A percentile compares a stretch with the other conserved stretches of the same genome.
phyloP scores from a whole-genome alignment of 23 red algal genomes.

The Gracilaria domingensis region DNA sequence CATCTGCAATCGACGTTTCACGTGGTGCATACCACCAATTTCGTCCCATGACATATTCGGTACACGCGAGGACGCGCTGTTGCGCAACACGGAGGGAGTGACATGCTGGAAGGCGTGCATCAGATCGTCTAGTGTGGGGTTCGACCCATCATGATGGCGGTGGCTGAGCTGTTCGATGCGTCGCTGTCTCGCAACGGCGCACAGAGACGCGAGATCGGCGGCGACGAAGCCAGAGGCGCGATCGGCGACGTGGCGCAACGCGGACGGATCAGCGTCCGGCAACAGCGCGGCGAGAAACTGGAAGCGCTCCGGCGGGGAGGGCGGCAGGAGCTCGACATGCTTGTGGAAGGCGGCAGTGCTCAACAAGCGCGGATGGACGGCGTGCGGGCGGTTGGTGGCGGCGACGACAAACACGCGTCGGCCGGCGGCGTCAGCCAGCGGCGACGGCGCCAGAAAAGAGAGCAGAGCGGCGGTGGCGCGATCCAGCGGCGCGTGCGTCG shows the following conservation, averaged over 20 bases:
- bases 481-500: background rate
- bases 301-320: slow-evolving; percentile 44
- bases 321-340: slow-evolving; percentile 55
- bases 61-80: background rate
- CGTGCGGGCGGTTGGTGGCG: slow-evolving; percentile 69
- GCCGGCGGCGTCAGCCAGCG: background rate
- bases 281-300: slow-evolving; percentile 33
- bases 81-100: slow-evolving; percentile 39
- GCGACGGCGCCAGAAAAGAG: background rate
- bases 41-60: slow-evolving; percentile 34
- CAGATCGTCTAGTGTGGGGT: background rate
- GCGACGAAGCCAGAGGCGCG: slow-evolving; percentile 80
- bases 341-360: slow-evolving; percentile 67
- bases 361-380: slow-evolving; percentile 46
- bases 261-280: background rate
- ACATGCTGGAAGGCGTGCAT: background rate
- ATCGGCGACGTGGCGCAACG: slow-evolving; percentile 37
- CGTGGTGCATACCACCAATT: slow-evolving; percentile 69
- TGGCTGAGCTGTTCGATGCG: background rate
- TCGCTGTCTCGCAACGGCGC: background rate
- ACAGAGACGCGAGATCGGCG: slow-evolving; percentile 64
- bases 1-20: slow-evolving; percentile 72
- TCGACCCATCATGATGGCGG: no score
- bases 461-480: slow-evolving; percentile 19
- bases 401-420: slow-evolving; percentile 52